phyloP scores from a whole-genome alignment of 345 rosid species.

The Physaria fendleri region DNA sequence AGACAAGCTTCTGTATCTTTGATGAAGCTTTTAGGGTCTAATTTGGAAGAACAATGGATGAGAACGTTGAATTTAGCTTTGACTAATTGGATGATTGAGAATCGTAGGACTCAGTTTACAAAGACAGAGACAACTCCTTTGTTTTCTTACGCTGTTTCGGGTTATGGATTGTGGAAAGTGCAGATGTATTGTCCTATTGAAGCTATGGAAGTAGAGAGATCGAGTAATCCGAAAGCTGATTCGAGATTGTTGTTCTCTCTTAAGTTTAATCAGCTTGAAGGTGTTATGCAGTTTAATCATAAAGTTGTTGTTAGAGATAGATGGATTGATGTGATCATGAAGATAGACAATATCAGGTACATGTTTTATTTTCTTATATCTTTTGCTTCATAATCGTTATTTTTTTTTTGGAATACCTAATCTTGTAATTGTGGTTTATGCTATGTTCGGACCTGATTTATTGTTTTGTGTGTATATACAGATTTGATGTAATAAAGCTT shows the following conservation, averaged over 20 bases:
- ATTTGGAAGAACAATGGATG: slow-evolving; percentile 89
- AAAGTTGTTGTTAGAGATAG: slow-evolving; percentile 42
- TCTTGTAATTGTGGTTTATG: no score
- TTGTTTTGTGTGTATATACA: no score
- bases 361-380: neutral
- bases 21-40: slow-evolving; percentile 61
- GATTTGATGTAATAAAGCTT: slow-evolving; percentile 56
- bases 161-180: slow-evolving; percentile 75
- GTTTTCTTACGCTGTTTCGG: slow-evolving; percentile 59
- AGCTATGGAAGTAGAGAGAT: slow-evolving; percentile 66
- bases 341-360: slow-evolving; percentile 65
- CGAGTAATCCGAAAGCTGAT: slow-evolving; percentile 40
- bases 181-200: slow-evolving; percentile 74
- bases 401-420: no score
- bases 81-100: slow-evolving; percentile 70
- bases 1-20: slow-evolving; percentile 42
- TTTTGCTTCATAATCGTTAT: neutral
- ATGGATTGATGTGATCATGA: slow-evolving; percentile 52
- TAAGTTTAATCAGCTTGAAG: slow-evolving; percentile 75
- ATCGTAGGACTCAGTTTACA: neutral
- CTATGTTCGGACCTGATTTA: no score
- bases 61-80: slow-evolving; percentile 65
- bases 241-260: slow-evolving; percentile 68
- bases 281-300: slow-evolving; percentile 74
- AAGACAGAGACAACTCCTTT: slow-evolving; percentile 37